A percentile compares a stretch with the other conserved stretches of the same genome.
These are phyloP conservation scores for Porcisia hertigi DNA, from an alignment of 208 protist species.

Conservation along the genomic window DNA sequence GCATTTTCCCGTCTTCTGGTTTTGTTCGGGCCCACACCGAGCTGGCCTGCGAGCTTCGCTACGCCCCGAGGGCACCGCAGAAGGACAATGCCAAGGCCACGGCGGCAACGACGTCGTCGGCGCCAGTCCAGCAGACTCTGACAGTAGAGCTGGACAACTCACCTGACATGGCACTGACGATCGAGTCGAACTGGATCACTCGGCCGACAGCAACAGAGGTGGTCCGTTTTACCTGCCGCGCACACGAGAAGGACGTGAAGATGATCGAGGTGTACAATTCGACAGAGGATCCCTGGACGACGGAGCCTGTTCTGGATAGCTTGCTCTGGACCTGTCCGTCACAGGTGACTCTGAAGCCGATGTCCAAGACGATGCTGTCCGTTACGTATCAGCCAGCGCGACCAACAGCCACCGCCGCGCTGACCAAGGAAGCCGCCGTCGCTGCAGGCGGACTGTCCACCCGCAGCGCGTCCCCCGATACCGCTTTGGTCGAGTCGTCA, in stretches of 20 bases:
- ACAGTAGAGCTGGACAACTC: constrained; percentile 84
- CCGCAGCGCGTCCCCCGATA: background rate
- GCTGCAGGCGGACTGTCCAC: background rate
- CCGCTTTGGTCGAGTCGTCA: background rate
- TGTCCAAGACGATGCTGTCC: constrained; percentile 48
- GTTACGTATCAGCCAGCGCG: constrained; percentile 91
- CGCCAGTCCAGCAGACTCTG: constrained; percentile 38
- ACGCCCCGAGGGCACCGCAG: constrained; percentile 55
- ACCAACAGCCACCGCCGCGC: constrained; percentile 43
- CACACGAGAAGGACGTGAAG: constrained; percentile 68
- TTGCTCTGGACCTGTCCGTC: constrained; percentile 68
- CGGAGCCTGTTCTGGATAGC: constrained; percentile 87
- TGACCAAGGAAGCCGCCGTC: background rate
- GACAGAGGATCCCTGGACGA: constrained; percentile 70
- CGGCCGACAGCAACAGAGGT: constrained; percentile 66
- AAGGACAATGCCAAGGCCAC: background rate
- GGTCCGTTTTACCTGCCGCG: constrained; percentile 82
- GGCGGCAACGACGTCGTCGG: background rate
- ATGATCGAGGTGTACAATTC: constrained; percentile 86
- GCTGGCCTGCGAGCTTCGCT: constrained; percentile 87
- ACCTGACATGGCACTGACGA: constrained; percentile 65
- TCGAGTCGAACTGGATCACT: constrained; percentile 85
- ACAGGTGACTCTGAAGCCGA: constrained; percentile 79
- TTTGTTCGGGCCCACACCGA: constrained; percentile 91
- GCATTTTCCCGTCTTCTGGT: constrained; percentile 75